Base-by-base conservation (phyloP, 345 rosid genomes). In the Turnera subulata region DNA sequence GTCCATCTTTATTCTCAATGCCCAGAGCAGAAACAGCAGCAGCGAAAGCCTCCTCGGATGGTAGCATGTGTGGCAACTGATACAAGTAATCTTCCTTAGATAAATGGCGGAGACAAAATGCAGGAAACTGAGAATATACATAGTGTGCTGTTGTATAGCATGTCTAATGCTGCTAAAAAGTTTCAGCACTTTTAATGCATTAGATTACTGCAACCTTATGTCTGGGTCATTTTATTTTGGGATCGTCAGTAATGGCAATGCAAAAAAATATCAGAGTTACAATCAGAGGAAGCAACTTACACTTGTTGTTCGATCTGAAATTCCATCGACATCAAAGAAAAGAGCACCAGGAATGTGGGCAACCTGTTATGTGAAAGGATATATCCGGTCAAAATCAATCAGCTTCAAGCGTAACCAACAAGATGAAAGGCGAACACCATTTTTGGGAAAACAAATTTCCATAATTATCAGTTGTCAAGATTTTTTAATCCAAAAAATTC, bases 291-390 rank as follows among this genome's bases (percentile, higher is more conserved):
- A 11, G 45, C 39, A 59, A 61, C 82, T 78, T 68, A 94, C 99
- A 63, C 78, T 88, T 47, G 91, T 72, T 26, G 72, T 72, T 68
- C 73, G 89, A 70, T 90, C 97, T 42, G 84, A 58, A 74, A 90
- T 90, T 63, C 99, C 97, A 82, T 94, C 99, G 66, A 94, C 68
- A 65, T 94, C 93, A 63, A 90, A 94, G 86, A 90, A 94, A 66
- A 90, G 86, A 55, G 99, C 86, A 57, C 97, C 86, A 12, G 99
- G 97, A 72, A 93, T 90, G 67, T 93, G 99, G 74, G 99, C 97
- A 65, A 84, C 97, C 99, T 93, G 71, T 65, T 63, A 22, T 11
- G 37, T 42, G 74, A 62, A 47, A 16, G 40, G 56, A 25, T 18
- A 62, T 33, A 35, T 2, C 6, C 17, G 8, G 14, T 15, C 33